A percentile compares a stretch with the other conserved stretches of the same genome.
These are phyloP conservation scores for Selenicereus undatus DNA, from an alignment of 148 eudicot species.

Conservation along the genomic window DNA sequence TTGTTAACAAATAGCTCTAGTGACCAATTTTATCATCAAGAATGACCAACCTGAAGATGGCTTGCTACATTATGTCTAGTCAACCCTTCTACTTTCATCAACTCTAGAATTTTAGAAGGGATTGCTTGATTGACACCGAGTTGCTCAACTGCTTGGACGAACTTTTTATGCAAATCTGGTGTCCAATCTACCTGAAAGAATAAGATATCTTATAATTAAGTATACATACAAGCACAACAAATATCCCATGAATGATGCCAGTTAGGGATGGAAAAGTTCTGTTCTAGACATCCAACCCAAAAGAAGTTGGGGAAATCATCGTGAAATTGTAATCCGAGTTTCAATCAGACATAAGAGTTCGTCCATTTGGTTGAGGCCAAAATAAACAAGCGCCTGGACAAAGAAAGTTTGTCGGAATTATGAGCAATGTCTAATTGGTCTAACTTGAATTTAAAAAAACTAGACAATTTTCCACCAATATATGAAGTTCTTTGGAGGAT, in stretches of 20 bases:
- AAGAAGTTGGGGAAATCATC: not conserved
- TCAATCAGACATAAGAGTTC: not conserved
- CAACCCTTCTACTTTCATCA: constrained; percentile 83
- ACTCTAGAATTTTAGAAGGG: constrained; percentile 75
- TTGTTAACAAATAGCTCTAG: no score
- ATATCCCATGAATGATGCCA: not conserved
- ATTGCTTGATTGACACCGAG: constrained; percentile 83
- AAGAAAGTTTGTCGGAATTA: not conserved
- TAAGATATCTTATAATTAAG: constrained; percentile 6
- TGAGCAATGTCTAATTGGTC: not conserved
- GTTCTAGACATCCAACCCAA: not conserved
- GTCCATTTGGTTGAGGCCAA: not conserved
- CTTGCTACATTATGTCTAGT: constrained; percentile 85
- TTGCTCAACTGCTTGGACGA: constrained; percentile 78
- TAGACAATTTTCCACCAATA: not conserved
- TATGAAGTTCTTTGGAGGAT: not conserved
- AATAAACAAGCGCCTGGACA: not conserved
- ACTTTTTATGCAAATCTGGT: constrained; percentile 66
- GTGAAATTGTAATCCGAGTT: not conserved
- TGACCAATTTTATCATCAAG: not conserved
- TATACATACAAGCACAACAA: not conserved
- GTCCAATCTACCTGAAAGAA: constrained; percentile 79
- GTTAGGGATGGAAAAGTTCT: not conserved
- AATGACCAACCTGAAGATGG: constrained; percentile 69
- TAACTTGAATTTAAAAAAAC: not conserved